These are phyloP conservation scores for Nemania serpens DNA, from an alignment of 2,329 filamentous ascomycete species.

Conservation along the genomic window DNA sequence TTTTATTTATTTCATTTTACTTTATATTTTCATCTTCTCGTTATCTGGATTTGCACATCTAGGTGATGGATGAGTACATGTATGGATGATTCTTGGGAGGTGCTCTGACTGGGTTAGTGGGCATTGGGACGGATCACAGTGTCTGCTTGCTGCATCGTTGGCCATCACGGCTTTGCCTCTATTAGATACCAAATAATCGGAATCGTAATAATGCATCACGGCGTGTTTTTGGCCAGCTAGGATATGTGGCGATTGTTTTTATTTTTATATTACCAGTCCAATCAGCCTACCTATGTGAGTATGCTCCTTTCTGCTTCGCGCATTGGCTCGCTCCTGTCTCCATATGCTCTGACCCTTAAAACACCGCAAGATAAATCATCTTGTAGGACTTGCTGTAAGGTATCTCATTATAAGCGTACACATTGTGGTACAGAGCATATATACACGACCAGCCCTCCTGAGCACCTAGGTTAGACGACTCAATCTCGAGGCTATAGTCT, in stretches of 20 bases:
- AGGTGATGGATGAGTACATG: slow-evolving; percentile 14
- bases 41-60: slow-evolving; percentile 3
- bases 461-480: slow-evolving; percentile 4
- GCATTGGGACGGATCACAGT: slow-evolving; percentile 2
- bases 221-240: not conserved
- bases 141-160: slow-evolving; percentile 2
- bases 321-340: not conserved
- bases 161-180: slow-evolving; percentile 13
- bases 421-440: slow-evolving; percentile 36
- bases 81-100: slow-evolving; percentile 1
- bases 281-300: not conserved
- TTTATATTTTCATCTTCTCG: not conserved
- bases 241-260: not conserved
- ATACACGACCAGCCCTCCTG: slow-evolving; percentile 28
- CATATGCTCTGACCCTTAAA: not conserved
- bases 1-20: not conserved
- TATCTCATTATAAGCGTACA: slow-evolving; percentile 33
- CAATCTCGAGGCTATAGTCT: not conserved
- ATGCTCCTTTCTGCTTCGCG: not conserved
- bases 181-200: slow-evolving; percentile 31
- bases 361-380: not conserved
- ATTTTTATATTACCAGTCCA: not conserved
- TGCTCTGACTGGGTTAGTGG: slow-evolving; percentile 2
- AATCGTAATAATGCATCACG: slow-evolving; percentile 11
- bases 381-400: slow-evolving; percentile 24